Evolutionary conservation across 441 rosid genomes (phyloP).

Genomic region (Brassica balearica): DNA sequence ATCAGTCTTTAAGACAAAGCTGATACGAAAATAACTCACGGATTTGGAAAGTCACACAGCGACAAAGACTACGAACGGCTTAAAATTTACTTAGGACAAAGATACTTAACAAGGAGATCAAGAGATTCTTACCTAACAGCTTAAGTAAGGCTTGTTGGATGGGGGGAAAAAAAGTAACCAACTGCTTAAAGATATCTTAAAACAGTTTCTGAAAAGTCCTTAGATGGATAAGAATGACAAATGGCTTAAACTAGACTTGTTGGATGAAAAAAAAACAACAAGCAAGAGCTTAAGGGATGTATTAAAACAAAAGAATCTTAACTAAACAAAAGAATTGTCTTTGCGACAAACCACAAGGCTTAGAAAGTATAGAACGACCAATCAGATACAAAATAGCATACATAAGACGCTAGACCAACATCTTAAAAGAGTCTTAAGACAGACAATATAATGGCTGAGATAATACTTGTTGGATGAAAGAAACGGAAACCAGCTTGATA

Average conservation of each 20-base stretch:
- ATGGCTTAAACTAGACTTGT: not conserved
- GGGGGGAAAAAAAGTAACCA: not conserved
- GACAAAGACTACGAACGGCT: not conserved
- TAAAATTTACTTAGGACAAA: not conserved
- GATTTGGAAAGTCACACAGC: not conserved
- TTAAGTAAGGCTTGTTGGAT: not conserved
- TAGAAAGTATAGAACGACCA: not conserved
- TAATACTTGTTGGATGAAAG: not conserved
- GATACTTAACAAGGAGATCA: not conserved
- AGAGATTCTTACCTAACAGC: not conserved
- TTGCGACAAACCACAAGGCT: not conserved
- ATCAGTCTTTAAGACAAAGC: not conserved
- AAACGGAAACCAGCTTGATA: not conserved
- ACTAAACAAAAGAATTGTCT: not conserved
- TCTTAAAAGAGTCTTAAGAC: not conserved
- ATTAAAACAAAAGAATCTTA: too few species aligned
- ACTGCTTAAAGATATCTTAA: not conserved
- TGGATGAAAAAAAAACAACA: too few species aligned
- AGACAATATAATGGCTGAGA: not conserved
- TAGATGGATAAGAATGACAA: not conserved
- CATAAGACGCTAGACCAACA: not conserved
- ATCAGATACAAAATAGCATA: not conserved
- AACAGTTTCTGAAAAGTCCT: not conserved
- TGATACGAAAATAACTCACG: not conserved
- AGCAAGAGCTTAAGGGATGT: too few species aligned